Conservation (phyloP, 2,329 filamentous ascomycete species). For the Talaromyces pinophilus region DNA sequence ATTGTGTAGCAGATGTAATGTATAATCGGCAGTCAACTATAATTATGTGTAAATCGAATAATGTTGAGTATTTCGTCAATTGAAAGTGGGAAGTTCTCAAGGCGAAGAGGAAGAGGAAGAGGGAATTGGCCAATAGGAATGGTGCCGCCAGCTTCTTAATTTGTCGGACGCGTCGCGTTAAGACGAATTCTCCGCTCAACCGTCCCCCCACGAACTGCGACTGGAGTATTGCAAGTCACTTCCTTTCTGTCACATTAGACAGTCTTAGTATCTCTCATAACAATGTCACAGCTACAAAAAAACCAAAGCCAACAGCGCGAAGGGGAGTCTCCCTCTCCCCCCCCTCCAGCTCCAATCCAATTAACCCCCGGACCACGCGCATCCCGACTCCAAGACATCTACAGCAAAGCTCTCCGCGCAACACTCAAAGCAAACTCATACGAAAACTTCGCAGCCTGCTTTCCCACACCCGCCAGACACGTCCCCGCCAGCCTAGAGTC, state of each 20-base stretch:
- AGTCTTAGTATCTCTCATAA: background rate
- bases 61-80: background rate
- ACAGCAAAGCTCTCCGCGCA: constrained; percentile 59
- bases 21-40: background rate
- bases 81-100: background rate
- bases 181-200: constrained; percentile 3
- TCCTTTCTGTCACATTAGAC: background rate
- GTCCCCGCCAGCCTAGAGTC: constrained; percentile 58
- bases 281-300: background rate
- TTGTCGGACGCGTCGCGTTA: constrained; percentile 10
- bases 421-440: constrained; percentile 63
- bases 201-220: background rate
- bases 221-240: background rate
- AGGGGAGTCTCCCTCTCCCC: constrained; percentile 49
- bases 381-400: constrained; percentile 61
- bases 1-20: background rate
- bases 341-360: constrained; percentile 55
- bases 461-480: constrained; percentile 62
- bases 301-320: background rate
- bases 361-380: constrained; percentile 62
- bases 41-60: background rate
- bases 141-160: background rate
- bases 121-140: constrained; percentile 9
- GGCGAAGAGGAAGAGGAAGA: background rate
- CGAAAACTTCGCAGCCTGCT: constrained; percentile 63